Base-by-base conservation (phyloP, 2,329 filamentous ascomycete species). In the Alternaria incomplexa region DNA sequence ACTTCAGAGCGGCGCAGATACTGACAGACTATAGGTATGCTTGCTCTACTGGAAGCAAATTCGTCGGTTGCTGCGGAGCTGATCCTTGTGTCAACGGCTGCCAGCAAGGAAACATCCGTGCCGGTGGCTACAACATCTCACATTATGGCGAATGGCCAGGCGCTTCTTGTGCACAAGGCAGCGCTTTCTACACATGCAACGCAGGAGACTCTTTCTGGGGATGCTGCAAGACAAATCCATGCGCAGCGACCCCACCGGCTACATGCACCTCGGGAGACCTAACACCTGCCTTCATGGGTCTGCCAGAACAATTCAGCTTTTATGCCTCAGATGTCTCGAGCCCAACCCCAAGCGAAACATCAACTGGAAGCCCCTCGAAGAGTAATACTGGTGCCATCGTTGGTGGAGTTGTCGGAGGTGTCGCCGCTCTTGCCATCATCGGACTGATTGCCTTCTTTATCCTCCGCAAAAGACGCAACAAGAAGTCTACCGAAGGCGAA, bases 1-100 rank as follows among this genome's bases (percentile, higher is more conserved):
- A 36, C 15, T n/a, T 3, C 28, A 5, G 20, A 47, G 13, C 46
- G 2, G 53, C 20, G 3, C 12, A 17, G 7, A 45, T 48, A 51
- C 58, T 73, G 12, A 74, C 43, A 8, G 23, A 25, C 15, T n/a
- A 15, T 26, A 73, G 70, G 72, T 73, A 73, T 60, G 69, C 72
- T 6, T 77, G 74, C 44, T 56, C 58, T n/a, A 52, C 43, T 9
- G 61, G 69, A 11, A 66, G 74, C 15, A 73, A 70, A 5, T 83
- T 83, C 48, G 73, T 83, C 22, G 81, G 81, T 6, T 83, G 81
- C 66, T 83, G 82, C 66, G 66, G 63, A 10, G 58, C 63, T 6
- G 73, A 82, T 40, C 78, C 81, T 6, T 83, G 81, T 64, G 11
- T 69, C 4, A 75, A 71, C n/a, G 78, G 78, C 20, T 82, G 81